These are phyloP conservation scores for Craterostigma plantagineum DNA, from an alignment of 257 asterid species.

Conservation along the genomic window DNA sequence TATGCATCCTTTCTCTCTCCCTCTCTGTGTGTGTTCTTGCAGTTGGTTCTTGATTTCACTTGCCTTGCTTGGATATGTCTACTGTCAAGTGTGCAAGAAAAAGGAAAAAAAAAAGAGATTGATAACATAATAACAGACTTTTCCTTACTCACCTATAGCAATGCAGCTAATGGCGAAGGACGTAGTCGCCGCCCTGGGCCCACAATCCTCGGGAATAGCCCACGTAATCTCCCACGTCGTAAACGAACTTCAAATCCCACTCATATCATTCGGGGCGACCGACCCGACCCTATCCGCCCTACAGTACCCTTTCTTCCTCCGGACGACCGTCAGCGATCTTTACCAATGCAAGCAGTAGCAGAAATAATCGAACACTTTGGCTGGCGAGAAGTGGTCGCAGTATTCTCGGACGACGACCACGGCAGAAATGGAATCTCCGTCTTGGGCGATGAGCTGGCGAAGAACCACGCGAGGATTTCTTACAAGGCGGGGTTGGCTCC, in stretches of 20 bases:
- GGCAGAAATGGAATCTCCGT: conserved; percentile 57
- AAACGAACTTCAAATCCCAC: conserved; percentile 55
- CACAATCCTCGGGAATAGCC: conserved; percentile 62
- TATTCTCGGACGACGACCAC: conserved; percentile 52
- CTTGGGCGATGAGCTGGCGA: conserved; percentile 41
- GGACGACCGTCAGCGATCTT: conserved; percentile 27
- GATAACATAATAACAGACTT: conserved; percentile 14
- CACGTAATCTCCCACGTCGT: conserved; percentile 38
- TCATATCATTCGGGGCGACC: conserved; percentile 48
- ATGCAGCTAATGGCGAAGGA: conserved; percentile 39
- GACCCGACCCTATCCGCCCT: conserved; percentile 61
- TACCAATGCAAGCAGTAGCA: conserved; percentile 63
- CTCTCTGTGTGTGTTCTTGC: too few relatives aligned
- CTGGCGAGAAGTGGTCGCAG: conserved; percentile 53
- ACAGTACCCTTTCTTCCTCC: conserved; percentile 46
- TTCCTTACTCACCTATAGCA: conserved; percentile 26
- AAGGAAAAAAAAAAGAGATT: not conserved
- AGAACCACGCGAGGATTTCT: conserved; percentile 42
- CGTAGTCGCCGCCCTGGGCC: conserved; percentile 48
- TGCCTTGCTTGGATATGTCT: too few relatives aligned
- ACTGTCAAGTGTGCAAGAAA: too few relatives aligned
- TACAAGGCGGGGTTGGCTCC: conserved; percentile 47
- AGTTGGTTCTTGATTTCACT: too few relatives aligned
- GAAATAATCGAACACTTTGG: conserved; percentile 31
- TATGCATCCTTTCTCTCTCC: not conserved